Evolutionary conservation across 495 filamentous ascomycete genomes (phyloP), one percentile per base, ranked within the genome.

Genomic region (Lophium mytilinum): DNA sequence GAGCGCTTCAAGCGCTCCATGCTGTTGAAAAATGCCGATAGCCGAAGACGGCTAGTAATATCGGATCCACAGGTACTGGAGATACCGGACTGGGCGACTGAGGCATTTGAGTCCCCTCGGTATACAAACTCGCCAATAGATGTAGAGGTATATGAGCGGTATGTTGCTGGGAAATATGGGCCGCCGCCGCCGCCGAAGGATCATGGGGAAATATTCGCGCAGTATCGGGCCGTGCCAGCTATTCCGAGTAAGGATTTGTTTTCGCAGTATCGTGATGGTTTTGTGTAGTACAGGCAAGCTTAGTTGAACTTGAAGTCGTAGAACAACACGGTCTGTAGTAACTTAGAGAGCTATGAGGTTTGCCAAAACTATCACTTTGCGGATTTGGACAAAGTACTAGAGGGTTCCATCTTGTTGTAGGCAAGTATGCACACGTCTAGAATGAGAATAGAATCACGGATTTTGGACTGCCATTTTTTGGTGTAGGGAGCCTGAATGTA

Each of bases 51-150:
- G 10, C 15, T 48, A 10, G 37, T 56, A 0, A 60, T 64, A 10
- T 64, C 57, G 4, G 15, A 17, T 24, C 62, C 62, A 1, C 61
- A 53, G 33, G 36, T 43, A 37, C 49, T 58, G 18, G 48, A 61
- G 37, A 64, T 64, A 43, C 62, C 62, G 2, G 49, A 60, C 42
- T 64, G 62, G 62, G 62, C 57, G 49, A 57, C 60, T 33, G 37
- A 51, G 36, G 42, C 53, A 8, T 40, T 60, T 17, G 54, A 56
- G 19, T 46, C 54, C n/a, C 57, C 57, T 6, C 39, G 54, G 14
- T n/a, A 24, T 14, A 45, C 41, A 21, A 17, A 24, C 15, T 37
- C 49, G 8, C 50, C 34, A 14, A 18, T 15, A 5, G 55, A 62
- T 24, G 49, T 47, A 9, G 34, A 37, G 18, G 52, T 24, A 6